phyloP scores from a whole-genome alignment of 257 asterid species.

The Coffea eugenioides region DNA sequence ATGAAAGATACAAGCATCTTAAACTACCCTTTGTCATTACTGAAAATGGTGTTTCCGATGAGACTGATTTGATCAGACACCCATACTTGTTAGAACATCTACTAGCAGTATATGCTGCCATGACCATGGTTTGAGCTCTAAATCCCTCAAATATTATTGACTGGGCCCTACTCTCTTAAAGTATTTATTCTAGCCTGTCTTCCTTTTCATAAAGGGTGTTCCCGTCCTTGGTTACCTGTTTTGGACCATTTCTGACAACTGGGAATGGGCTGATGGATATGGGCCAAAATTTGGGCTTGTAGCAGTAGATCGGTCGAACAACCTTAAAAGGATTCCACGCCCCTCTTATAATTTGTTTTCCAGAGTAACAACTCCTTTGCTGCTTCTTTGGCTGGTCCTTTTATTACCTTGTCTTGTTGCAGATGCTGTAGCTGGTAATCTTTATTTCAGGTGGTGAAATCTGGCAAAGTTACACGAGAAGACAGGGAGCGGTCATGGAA shows the following conservation, averaged over 20 bases:
- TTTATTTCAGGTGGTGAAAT: conserved; percentile 61
- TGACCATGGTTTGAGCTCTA: conserved; percentile 52
- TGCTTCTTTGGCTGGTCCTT: not conserved
- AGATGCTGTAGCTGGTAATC: conserved; percentile 8
- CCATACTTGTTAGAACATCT: conserved; percentile 92
- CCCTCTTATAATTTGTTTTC: conserved; percentile 77
- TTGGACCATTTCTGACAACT: conserved; percentile 98
- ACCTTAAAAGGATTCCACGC: conserved; percentile 80
- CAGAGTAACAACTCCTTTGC: conserved; percentile 38
- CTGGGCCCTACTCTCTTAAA: conserved; percentile 1
- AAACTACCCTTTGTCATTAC: conserved; percentile 66
- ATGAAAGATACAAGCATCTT: conserved; percentile 84
- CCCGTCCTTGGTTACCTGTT: conserved; percentile 84
- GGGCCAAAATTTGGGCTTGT: conserved; percentile 97
- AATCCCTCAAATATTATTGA: conserved; percentile 9
- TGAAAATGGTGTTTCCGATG: conserved; percentile 89
- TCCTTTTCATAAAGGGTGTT: conserved; percentile 56
- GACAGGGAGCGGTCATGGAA: conserved; percentile 77
- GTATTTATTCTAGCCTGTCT: conserved; percentile 12
- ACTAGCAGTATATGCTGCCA: conserved; percentile 80
- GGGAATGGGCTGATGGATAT: conserved; percentile 99
- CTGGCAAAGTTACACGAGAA: conserved; percentile 61
- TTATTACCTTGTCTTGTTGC: conserved; percentile 1
- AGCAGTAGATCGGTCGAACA: conserved; percentile 76
- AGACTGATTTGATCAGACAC: conserved; percentile 78